Evolutionary conservation across 371 early-diverging fungal species (phyloP), one percentile per base, ranked within the genome.

Genomic region (Saksenaea vasiformis): DNA sequence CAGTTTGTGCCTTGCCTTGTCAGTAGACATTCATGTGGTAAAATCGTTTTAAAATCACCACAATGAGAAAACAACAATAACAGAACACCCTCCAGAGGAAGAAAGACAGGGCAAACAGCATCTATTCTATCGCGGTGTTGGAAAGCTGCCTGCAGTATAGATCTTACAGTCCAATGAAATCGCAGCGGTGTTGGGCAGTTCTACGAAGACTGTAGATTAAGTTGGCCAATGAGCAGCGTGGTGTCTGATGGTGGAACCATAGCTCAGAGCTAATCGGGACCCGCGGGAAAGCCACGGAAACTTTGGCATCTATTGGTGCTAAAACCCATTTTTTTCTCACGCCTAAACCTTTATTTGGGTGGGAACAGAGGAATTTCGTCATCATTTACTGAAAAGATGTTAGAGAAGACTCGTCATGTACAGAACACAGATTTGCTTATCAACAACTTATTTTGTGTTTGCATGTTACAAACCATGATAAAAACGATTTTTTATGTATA

Each of bases 251-350:
- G 51, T 47, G 51, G 51, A 22, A 47, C 51, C 39, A 10, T 17
- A 22, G 51, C 19, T 22, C n/a, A 19, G 51, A 47, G 51, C 51
- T 47, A 39, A 47, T 47, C 51, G 51, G 51, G 24, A 9, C 9
- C 17, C 51, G 51, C 51, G 51, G 39, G 51, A 47, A 47, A 47
- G 51, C 10, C 51, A 19, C 22, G 51, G 51, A 47, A 47, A 47
- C 8, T 47, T 47, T 9, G 39, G 2, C 39, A 47, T 22, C 19
- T 19, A 47, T 47, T 47, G 22, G 51, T 22, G 22, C 51, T 47
- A 47, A 47, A 47, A 47, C 22, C 17, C 9, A 5, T 17, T 17
- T 47, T 47, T 47, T 47, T 47, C 51, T 47, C 51, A 47, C 51
- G 51, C 22, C 51, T 47, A 4, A 7, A 22, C 24, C 9, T 22